Conservation (phyloP, 139 green algal genomes). For the Haematococcus lacustris region DNA sequence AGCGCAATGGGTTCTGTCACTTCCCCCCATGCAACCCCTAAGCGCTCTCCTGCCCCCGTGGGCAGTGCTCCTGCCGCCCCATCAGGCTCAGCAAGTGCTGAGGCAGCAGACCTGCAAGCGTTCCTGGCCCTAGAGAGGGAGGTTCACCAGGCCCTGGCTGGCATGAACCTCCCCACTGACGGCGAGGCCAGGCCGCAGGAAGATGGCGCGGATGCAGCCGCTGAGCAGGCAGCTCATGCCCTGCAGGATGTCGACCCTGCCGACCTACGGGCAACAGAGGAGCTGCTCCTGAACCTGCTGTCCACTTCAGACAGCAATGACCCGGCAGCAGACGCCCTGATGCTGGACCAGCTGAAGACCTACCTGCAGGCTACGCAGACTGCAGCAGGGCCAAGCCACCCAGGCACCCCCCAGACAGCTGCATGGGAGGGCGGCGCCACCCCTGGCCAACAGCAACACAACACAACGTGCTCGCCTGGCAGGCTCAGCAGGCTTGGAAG, state of each 20-base stretch:
- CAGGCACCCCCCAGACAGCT: too few species aligned
- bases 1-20: not conserved
- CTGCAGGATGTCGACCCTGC: not conserved
- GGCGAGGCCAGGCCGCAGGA: not conserved
- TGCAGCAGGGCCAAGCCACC: too few species aligned
- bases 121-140: conserved; percentile 11
- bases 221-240: not conserved
- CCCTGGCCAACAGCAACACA: too few species aligned
- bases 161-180: not conserved
- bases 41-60: too few species aligned
- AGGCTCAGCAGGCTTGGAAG: too few species aligned
- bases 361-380: too few species aligned
- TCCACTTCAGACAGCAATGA: not conserved
- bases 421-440: too few species aligned
- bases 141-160: conserved; percentile 9
- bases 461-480: too few species aligned
- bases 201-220: not conserved
- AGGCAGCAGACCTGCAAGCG: not conserved
- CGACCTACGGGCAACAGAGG: not conserved
- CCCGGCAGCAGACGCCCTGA: not conserved
- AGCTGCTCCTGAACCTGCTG: not conserved
- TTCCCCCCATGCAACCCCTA: too few species aligned
- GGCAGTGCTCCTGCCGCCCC: not conserved
- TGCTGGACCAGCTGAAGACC: not conserved
- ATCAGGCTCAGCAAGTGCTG: not conserved